Base-by-base conservation (phyloP, 2,329 filamentous ascomycete genomes). In the Alternaria gaisen region DNA sequence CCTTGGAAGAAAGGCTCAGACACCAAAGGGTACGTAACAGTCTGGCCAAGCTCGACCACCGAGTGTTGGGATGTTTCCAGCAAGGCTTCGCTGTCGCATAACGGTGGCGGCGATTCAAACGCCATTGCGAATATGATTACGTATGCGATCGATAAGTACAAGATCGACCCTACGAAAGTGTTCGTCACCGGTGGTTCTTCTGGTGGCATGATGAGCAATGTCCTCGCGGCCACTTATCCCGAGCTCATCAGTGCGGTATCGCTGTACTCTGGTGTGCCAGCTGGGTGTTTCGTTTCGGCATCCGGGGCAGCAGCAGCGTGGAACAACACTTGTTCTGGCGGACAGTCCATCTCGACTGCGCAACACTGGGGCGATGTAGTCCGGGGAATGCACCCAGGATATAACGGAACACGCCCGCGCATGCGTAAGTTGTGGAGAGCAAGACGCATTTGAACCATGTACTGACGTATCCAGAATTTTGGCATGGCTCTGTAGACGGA, bases 61-160 rank as follows among this genome's bases (percentile, higher is more conserved):
- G 67, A 74, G 32, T 88, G 87, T 77, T 88, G 86, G 86, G 87
- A 88, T 59, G 85, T 88, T 2, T 85, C 84, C 5, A 86, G 83
- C 10, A 80, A 80, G 40, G 80, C 80, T 10, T 81, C 85, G 0
- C 80, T 89, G 2, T 84, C 81, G 3, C 86, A 87, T 66, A 80
- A 85, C 56, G 86, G 85, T 8, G 86, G 86, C 22, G 85, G 85
- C 3, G 84, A 89, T 72, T 85, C 81, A 50, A 83, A 84, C 42
- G 80, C 81, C 0, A 86, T 89, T 58, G 84, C 83, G 24, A 87
- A 85, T 69, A 88, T 89, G 86, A 85, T 88, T 47, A 79, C 75
- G 40, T 88, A 86, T 66, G 80, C 84, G 4, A 72, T 88, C n/a
- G 64, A 72, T 9, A 81, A 81, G 69, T 87, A 88, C 75, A 77